These are phyloP conservation scores for Scheffersomyces titani DNA, from an alignment of 1,139 yeast species.

Conservation along the genomic window DNA sequence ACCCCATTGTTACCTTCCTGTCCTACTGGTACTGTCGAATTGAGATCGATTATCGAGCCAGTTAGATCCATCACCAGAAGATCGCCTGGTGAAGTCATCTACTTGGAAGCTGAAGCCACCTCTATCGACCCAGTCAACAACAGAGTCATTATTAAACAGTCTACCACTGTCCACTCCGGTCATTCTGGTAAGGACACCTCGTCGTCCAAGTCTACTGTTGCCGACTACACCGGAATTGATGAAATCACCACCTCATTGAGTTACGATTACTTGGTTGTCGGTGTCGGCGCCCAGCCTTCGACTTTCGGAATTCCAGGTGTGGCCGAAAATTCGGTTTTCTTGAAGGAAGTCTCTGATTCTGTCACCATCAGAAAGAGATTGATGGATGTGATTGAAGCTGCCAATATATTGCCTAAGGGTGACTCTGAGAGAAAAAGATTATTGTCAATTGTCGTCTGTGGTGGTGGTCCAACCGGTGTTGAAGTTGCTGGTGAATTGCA, in stretches of 20 bases:
- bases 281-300: slow-evolving; percentile 91
- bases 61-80: slow-evolving; percentile 64
- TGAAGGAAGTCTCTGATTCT: slow-evolving; percentile 86
- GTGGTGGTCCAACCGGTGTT: slow-evolving; percentile 98
- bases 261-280: slow-evolving; percentile 82
- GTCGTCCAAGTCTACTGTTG: slow-evolving; percentile 51
- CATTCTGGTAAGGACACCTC: slow-evolving; percentile 55
- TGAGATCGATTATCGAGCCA: slow-evolving; percentile 88
- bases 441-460: slow-evolving; percentile 83
- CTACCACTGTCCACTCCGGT: slow-evolving; percentile 54
- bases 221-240: slow-evolving; percentile 38
- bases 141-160: slow-evolving; percentile 58
- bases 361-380: slow-evolving; percentile 72
- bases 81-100: slow-evolving; percentile 76
- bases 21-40: slow-evolving; percentile 91
- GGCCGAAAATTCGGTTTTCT: slow-evolving; percentile 78
- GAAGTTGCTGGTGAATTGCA: slow-evolving; percentile 95
- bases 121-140: slow-evolving; percentile 71
- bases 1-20: slow-evolving; percentile 92
- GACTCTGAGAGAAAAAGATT: slow-evolving; percentile 81
- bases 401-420: slow-evolving; percentile 70
- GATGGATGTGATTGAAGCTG: slow-evolving; percentile 82
- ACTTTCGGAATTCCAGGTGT: slow-evolving; percentile 96
- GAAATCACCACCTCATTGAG: slow-evolving; percentile 51
- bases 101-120: slow-evolving; percentile 90